A percentile compares a stretch with the other conserved stretches of the same genome.
These are phyloP conservation scores for Aquilaria agallochum DNA, from an alignment of 441 rosid genomes.

Conservation along the genomic window DNA sequence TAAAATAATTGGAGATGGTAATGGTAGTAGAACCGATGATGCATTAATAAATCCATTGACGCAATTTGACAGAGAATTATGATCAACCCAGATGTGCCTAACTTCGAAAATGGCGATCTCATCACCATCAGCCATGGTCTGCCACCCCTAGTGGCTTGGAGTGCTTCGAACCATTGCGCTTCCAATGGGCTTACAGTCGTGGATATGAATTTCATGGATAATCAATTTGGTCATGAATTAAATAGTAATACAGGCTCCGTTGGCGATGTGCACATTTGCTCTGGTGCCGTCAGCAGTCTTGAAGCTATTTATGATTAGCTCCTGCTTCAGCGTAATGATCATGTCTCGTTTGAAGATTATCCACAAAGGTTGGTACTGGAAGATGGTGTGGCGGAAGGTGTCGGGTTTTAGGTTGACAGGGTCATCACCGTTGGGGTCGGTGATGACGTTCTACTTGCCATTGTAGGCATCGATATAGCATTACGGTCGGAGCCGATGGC, in stretches of 20 bases:
- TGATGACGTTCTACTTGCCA: slow-evolving; percentile 40
- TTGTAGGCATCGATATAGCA: slow-evolving; percentile 44
- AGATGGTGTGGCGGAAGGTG: slow-evolving; percentile 48
- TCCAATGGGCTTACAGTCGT: too few relatives aligned
- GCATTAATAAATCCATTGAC: too few relatives aligned
- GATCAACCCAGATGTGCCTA: too few relatives aligned
- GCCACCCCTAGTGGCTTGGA: slow-evolving; percentile 22
- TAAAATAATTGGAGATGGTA: neutral
- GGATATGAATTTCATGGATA: too few relatives aligned
- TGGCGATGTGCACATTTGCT: slow-evolving; percentile 45
- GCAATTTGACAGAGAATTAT: too few relatives aligned
- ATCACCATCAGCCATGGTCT: slow-evolving; percentile 49
- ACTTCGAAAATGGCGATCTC: slow-evolving; percentile 35
- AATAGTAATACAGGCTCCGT: slow-evolving; percentile 45
- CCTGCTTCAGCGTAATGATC: neutral
- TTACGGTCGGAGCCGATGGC: slow-evolving; percentile 48
- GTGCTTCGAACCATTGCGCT: too few relatives aligned
- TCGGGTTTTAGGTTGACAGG: slow-evolving; percentile 38
- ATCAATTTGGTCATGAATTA: slow-evolving; percentile 27
- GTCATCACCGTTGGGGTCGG: slow-evolving; percentile 32
- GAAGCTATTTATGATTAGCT: too few relatives aligned
- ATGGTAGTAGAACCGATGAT: too few relatives aligned
- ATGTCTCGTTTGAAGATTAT: slow-evolving; percentile 51
- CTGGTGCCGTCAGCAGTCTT: slow-evolving; percentile 34
- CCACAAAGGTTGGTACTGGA: slow-evolving; percentile 51